Conservation (phyloP, 495 filamentous ascomycete species). For the Aspergillus coremiiformis region DNA sequence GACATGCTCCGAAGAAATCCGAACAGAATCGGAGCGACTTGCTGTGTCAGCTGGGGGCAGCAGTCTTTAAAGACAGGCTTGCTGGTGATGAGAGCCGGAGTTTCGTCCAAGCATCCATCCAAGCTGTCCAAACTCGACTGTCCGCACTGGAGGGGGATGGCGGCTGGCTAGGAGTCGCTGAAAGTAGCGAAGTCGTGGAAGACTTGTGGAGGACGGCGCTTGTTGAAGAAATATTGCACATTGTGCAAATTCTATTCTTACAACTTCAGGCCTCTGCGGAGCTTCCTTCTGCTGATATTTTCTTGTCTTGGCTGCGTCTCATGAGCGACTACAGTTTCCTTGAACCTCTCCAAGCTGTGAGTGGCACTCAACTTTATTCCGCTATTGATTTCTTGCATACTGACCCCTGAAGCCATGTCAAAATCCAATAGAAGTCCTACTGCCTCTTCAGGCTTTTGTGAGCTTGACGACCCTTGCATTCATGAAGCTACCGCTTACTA, state of each 20-base stretch:
- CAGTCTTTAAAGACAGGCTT: constrained; percentile 27
- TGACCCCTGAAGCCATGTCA: constrained; percentile 33
- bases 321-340: constrained; percentile 60
- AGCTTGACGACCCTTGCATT: constrained; percentile 68
- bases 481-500: constrained; percentile 53
- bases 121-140: constrained; percentile 39
- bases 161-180: constrained; percentile 44
- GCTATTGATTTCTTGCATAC: constrained; percentile 10
- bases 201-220: constrained; percentile 54
- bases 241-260: constrained; percentile 66
- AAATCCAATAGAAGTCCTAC: constrained; percentile 43
- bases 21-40: constrained; percentile 15
- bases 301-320: constrained; percentile 68
- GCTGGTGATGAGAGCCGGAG: constrained; percentile 19
- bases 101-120: constrained; percentile 36
- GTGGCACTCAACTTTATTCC: constrained; percentile 14
- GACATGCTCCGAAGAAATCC: neutral
- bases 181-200: constrained; percentile 46
- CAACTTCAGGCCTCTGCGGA: constrained; percentile 50
- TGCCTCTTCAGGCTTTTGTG: constrained; percentile 58
- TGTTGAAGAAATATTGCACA: constrained; percentile 61
- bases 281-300: constrained; percentile 48
- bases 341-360: constrained; percentile 49
- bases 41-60: constrained; percentile 24
- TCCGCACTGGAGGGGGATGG: constrained; percentile 39